phyloP scores from a whole-genome alignment of 768 basidiomycete species.

The Tulasnella sp. region DNA sequence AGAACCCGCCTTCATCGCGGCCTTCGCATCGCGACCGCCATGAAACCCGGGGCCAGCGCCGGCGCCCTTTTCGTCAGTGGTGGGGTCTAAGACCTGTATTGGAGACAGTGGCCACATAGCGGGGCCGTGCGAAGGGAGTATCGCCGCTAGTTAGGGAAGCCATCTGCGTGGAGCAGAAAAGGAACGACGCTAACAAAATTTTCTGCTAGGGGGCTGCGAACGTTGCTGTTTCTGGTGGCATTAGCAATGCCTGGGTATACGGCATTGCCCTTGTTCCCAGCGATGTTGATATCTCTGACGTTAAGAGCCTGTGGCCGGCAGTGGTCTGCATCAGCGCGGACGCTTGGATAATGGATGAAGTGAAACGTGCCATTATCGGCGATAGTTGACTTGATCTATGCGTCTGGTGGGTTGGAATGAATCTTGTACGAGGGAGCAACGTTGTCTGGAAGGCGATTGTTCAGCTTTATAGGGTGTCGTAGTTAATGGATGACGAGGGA shows the following conservation, averaged over 20 bases:
- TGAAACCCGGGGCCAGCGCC: slow-evolving; percentile 43
- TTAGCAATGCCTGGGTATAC: slow-evolving; percentile 7
- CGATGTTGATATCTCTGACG: slow-evolving; percentile 1
- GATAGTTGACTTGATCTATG: no score
- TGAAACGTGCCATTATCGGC: no score
- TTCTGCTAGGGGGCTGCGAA: neutral
- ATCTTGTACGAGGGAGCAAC: no score
- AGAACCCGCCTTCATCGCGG: slow-evolving; percentile 41
- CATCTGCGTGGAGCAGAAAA: neutral
- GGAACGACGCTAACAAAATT: slow-evolving; percentile 1
- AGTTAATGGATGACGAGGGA: no score
- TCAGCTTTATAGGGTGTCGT: no score
- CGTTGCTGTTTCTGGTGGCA: neutral
- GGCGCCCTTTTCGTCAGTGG: slow-evolving; percentile 40
- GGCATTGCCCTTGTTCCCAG: neutral
- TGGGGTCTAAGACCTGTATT: slow-evolving; percentile 44
- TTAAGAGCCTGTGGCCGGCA: neutral
- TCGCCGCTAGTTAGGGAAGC: neutral
- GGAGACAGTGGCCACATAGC: neutral
- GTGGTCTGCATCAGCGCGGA: no score
- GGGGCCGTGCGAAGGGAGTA: neutral
- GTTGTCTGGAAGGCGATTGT: no score
- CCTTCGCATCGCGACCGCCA: slow-evolving; percentile 42
- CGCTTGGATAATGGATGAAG: no score
- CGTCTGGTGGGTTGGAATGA: no score